phyloP scores from a whole-genome alignment of 495 filamentous ascomycete species.

The Elasticomyces elasticus region DNA sequence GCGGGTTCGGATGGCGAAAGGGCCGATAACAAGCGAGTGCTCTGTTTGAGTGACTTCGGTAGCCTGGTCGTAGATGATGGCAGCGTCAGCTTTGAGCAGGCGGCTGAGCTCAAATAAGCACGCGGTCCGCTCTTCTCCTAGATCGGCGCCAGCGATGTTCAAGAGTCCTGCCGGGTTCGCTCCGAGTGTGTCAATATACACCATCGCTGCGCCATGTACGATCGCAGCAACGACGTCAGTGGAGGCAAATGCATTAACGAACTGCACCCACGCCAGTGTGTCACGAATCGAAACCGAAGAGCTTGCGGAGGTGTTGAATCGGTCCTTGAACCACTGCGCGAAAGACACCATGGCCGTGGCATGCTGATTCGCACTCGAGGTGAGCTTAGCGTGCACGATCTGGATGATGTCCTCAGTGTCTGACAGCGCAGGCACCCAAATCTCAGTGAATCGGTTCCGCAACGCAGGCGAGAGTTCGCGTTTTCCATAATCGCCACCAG shows the following conservation, averaged over 20 bases:
- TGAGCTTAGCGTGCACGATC: constrained; percentile 70
- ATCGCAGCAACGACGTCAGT: constrained; percentile 49
- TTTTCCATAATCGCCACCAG: constrained; percentile 96
- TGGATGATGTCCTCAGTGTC: constrained; percentile 77
- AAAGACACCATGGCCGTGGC: constrained; percentile 68
- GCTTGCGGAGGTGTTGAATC: constrained; percentile 60
- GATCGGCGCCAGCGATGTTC: constrained; percentile 49
- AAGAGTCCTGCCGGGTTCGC: constrained; percentile 84
- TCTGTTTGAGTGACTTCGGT: constrained; percentile 42
- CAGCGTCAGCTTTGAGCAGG: constrained; percentile 54
- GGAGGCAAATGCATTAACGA: constrained; percentile 58
- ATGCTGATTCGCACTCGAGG: constrained; percentile 36
- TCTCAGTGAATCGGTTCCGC: constrained; percentile 94
- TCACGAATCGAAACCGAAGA: constrained; percentile 80
- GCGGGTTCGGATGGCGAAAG: constrained; percentile 55
- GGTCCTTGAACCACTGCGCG: constrained; percentile 80
- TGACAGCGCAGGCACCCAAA: constrained; percentile 84
- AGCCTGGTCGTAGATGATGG: constrained; percentile 49
- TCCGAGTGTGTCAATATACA: constrained; percentile 89
- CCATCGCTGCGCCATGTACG: constrained; percentile 83
- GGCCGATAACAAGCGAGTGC: constrained; percentile 51
- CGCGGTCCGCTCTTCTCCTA: constrained; percentile 51
- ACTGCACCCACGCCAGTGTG: constrained; percentile 85
- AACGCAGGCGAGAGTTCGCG: constrained; percentile 91
- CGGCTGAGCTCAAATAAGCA: constrained; percentile 65